Evolutionary conservation across 345 rosid genomes (phyloP).

Genomic region (Kandelia obovata): DNA sequence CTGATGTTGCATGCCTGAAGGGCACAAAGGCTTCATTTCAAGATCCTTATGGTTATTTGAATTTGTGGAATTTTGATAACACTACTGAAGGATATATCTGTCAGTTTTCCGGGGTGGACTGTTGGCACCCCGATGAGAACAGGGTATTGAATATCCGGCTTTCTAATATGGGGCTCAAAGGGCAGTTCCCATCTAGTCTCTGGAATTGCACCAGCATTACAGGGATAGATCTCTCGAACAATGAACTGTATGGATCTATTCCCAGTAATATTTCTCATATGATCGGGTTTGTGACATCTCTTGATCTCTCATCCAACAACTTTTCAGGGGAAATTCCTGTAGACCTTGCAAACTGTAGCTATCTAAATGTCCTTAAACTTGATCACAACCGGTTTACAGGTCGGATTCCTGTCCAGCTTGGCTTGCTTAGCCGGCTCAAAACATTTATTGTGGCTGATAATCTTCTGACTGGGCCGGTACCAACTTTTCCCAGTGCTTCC

Average conservation of each 20-base stretch:
- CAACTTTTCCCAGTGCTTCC: background rate
- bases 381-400: conserved; percentile 60
- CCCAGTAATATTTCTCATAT: conserved; percentile 36
- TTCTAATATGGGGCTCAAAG: conserved; percentile 57
- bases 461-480: conserved; percentile 60
- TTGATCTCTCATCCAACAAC: conserved; percentile 66
- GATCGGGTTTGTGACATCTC: conserved; percentile 27
- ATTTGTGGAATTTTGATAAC: conserved; percentile 62
- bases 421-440: conserved; percentile 47
- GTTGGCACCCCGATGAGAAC: conserved; percentile 96
- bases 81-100: conserved; percentile 59
- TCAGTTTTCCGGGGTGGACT: conserved; percentile 67
- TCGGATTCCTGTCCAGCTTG: conserved; percentile 48
- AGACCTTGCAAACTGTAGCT: conserved; percentile 39
- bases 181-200: conserved; percentile 58
- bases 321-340: conserved; percentile 64
- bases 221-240: conserved; percentile 69
- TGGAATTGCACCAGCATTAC: conserved; percentile 51
- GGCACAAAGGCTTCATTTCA: conserved; percentile 29
- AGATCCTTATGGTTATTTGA: conserved; percentile 51
- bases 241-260: conserved; percentile 54
- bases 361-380: conserved; percentile 61
- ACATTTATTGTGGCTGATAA: conserved; percentile 54
- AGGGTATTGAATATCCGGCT: conserved; percentile 67
- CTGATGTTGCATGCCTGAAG: conserved; percentile 53